phyloP scores from a whole-genome alignment of 305 asterid genomes.

The Plantago lanceolata region DNA sequence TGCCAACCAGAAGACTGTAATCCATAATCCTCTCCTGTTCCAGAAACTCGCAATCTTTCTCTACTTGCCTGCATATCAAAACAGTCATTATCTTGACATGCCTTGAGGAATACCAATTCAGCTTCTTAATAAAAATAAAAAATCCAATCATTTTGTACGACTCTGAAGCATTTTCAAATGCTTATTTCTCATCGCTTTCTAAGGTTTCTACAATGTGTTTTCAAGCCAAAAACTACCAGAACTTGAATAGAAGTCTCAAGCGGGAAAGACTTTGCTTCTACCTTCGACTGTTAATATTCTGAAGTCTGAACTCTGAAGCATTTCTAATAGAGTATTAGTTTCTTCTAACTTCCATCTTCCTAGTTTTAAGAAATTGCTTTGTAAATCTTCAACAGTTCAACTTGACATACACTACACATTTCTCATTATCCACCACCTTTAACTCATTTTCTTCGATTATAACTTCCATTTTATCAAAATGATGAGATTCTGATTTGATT shows the following conservation, averaged over 20 bases:
- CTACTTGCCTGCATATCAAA: conserved; percentile 67
- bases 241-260: neutral
- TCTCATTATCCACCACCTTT: neutral
- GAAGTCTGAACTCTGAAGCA: neutral
- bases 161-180: neutral
- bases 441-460: neutral
- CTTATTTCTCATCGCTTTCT: neutral
- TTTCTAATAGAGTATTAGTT: neutral
- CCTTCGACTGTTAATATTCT: neutral
- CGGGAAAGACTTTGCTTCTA: neutral
- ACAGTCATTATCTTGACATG: conserved; percentile 13
- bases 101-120: neutral
- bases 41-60: conserved; percentile 85
- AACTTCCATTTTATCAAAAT: neutral
- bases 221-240: neutral
- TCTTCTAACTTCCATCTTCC: neutral
- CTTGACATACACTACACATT: neutral
- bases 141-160: neutral
- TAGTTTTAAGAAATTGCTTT: too few relatives aligned
- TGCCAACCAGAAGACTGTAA: conserved; percentile 85
- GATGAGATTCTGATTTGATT: conserved; percentile 14
- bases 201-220: neutral
- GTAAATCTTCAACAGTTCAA: neutral
- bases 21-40: conserved; percentile 95
- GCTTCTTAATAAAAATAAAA: neutral